phyloP scores from a whole-genome alignment of 73 alveolate genomes.

The Symbiodinium natans region DNA sequence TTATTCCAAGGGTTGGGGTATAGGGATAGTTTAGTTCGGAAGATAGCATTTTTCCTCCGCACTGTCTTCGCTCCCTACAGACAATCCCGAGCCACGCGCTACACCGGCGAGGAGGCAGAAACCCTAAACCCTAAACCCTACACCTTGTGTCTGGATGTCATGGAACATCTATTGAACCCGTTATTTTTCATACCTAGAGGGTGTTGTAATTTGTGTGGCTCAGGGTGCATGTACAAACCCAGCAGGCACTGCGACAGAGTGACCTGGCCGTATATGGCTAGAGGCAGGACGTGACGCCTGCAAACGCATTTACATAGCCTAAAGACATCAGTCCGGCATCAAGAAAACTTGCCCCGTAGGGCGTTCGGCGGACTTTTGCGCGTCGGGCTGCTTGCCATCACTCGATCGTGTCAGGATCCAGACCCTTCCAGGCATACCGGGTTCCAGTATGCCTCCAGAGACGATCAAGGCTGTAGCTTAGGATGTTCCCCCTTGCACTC shows the following conservation, averaged over 20 bases:
- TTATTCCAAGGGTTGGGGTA: too few relatives aligned
- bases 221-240: background rate
- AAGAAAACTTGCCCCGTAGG: background rate
- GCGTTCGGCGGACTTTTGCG: background rate
- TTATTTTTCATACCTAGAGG: too few relatives aligned
- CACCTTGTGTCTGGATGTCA: too few relatives aligned
- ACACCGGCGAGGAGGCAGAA: too few relatives aligned
- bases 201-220: background rate
- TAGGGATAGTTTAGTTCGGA: too few relatives aligned
- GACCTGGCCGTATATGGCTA: background rate
- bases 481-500: too few relatives aligned
- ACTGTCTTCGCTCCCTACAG: too few relatives aligned
- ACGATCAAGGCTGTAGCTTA: too few relatives aligned
- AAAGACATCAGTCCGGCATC: background rate
- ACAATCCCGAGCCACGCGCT: too few relatives aligned
- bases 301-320: background rate
- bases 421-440: slow-evolving; percentile 84
- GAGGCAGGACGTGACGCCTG: background rate
- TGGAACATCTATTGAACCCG: too few relatives aligned
- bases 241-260: background rate
- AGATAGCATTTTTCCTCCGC: too few relatives aligned
- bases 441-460: slow-evolving; percentile 80
- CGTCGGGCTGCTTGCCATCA: background rate
- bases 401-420: slow-evolving; percentile 88
- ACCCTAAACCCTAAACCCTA: too few relatives aligned